Conservation (phyloP, 345 rosid genomes). For the Hibiscus tridactylites region DNA sequence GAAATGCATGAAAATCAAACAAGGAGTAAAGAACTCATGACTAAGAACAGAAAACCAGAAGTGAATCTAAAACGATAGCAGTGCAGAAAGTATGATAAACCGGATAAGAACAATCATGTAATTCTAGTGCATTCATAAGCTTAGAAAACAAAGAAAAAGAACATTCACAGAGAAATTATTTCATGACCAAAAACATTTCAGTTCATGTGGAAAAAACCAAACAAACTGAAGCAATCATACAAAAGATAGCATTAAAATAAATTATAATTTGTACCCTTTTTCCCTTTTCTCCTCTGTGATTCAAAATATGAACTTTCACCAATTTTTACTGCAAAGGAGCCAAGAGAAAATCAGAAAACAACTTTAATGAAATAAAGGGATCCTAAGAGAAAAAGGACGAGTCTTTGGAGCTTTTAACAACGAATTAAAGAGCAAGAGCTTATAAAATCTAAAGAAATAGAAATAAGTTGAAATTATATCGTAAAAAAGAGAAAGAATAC, state of each 20-base stretch:
- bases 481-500: no score
- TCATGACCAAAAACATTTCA: constrained; percentile 15
- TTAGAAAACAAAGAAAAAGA: constrained; percentile 2
- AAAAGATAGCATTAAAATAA: background rate
- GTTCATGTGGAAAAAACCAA: constrained; percentile 13
- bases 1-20: background rate
- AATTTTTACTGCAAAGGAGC: constrained; percentile 13
- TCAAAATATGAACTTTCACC: constrained; percentile 5
- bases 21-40: background rate
- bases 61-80: background rate
- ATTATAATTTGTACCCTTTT: constrained; percentile 1
- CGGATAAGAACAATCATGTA: background rate
- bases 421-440: no score
- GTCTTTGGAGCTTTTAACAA: background rate
- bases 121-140: background rate
- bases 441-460: no score
- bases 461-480: no score
- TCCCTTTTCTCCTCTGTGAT: constrained; percentile 3
- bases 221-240: background rate
- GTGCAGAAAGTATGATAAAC: background rate
- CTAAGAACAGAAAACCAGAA: background rate
- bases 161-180: constrained; percentile 7
- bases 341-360: background rate
- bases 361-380: background rate
- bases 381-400: background rate